These are phyloP conservation scores for Ganoderma lingzhi DNA, from an alignment of 1,284 basidiomycete genomes.

Conservation along the genomic window DNA sequence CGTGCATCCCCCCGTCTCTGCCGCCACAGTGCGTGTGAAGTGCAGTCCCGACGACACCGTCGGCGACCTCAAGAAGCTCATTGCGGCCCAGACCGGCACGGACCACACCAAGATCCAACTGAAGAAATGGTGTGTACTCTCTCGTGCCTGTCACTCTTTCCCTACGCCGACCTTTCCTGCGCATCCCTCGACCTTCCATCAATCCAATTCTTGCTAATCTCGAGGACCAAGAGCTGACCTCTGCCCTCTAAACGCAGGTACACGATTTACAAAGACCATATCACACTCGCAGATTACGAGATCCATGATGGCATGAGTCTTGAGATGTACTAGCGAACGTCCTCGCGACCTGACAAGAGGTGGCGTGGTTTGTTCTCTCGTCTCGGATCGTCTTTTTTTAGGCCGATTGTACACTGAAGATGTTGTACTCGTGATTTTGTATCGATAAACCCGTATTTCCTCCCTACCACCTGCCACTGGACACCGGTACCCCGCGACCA, in stretches of 20 bases:
- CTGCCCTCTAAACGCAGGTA: slow-evolving; percentile 63
- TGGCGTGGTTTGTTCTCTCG: background rate
- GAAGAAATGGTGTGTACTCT: slow-evolving; percentile 89
- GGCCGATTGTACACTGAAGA: background rate
- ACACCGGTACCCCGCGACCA: background rate
- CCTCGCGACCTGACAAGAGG: background rate
- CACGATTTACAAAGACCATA: slow-evolving; percentile 93
- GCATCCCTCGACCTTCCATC: too few species aligned
- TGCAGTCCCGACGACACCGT: slow-evolving; percentile 96
- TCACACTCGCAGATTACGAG: slow-evolving; percentile 94
- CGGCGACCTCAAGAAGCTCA: slow-evolving; percentile 96
- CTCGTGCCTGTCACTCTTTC: background rate
- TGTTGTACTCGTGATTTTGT: slow-evolving; percentile 9
- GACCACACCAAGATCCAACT: slow-evolving; percentile 87
- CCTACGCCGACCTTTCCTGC: background rate
- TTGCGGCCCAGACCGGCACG: slow-evolving; percentile 96
- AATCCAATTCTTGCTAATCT: too few species aligned
- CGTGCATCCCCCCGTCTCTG: background rate
- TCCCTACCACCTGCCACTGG: background rate
- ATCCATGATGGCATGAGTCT: slow-evolving; percentile 94
- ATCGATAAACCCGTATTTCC: background rate
- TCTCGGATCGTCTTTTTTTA: background rate
- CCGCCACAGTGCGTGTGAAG: slow-evolving; percentile 83
- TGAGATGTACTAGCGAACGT: slow-evolving; percentile 79
- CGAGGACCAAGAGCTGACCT: too few species aligned